phyloP scores from a whole-genome alignment of 805 yeast genomes.

The Blastobotrys mokoenaii region DNA sequence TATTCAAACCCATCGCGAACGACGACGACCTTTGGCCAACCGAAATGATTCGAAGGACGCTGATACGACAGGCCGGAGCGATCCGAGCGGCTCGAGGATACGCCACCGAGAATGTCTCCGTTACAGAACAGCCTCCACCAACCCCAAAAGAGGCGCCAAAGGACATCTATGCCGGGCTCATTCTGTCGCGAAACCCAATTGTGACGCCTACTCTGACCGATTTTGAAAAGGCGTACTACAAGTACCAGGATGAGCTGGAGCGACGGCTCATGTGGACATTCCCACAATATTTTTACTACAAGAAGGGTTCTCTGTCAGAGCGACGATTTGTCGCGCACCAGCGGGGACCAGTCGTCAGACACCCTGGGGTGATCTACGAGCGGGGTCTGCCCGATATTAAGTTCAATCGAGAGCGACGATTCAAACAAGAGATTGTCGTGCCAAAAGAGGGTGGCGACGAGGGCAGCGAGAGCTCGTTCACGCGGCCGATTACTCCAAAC shows the following conservation, averaged over 20 bases:
- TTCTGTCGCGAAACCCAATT: slow-evolving; percentile 76
- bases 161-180: slow-evolving; percentile 32
- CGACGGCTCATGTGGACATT: slow-evolving; percentile 95
- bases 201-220: slow-evolving; percentile 67
- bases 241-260: slow-evolving; percentile 80
- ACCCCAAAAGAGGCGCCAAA: background rate
- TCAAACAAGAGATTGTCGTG: slow-evolving; percentile 66
- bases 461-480: slow-evolving; percentile 36
- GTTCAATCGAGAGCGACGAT: slow-evolving; percentile 82
- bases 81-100: too few species aligned
- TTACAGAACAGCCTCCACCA: background rate
- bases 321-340: slow-evolving; percentile 70
- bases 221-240: slow-evolving; percentile 67
- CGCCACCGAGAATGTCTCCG: background rate
- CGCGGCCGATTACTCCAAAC: slow-evolving; percentile 61
- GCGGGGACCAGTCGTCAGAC: slow-evolving; percentile 61
- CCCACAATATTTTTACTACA: slow-evolving; percentile 87
- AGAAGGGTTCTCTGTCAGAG: slow-evolving; percentile 82
- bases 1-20: too few species aligned
- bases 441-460: slow-evolving; percentile 42
- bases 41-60: too few species aligned
- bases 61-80: too few species aligned
- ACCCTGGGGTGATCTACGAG: slow-evolving; percentile 70
- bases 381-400: slow-evolving; percentile 79
- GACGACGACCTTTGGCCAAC: too few species aligned